Evolutionary conservation across 176 grass and related monocot species (phyloP), one percentile per base, ranked within the genome.

Genomic region (bread wheat (Triticum aestivum)): DNA sequence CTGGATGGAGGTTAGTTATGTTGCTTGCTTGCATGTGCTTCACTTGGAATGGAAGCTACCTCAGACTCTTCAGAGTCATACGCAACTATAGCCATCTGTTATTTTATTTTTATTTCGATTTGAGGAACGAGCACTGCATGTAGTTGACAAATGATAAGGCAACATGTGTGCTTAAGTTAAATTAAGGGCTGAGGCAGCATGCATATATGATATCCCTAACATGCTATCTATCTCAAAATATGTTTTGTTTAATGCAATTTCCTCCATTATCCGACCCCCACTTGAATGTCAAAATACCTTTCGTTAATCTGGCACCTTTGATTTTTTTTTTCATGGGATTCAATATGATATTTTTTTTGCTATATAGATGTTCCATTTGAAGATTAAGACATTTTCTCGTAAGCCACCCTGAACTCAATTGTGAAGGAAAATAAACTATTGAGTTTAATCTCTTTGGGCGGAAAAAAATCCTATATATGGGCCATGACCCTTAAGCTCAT

Each of bases 21-120:
- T 8, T 77, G 35, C 38, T 83, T 76, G 71, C 79, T 88, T 79
- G 49, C 74, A 21, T 72, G 81, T 63, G 29, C 75, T 65, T 89
- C 87, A 80, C 88, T 85, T 85, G 8, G 17, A 68, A 85, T 8
- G 32, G 69, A 85, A 89, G 88, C 52, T 79, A 61, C 54, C 84
- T 84, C 66, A 30, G 39, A 35, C 69, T 54, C 51, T 89, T 85
- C 69, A 26, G 61, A 77, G 15, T 61, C 86, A 69, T 76, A 14
- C 7, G 45, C 41, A 62, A 82, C 70, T 45, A 44, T 9, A 21
- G 2, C 9, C 42, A 5, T 13, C 12, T 45, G 4, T 13, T 39
- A 30, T 18, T 38, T 11, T 9, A 8, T 20, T 9, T 38, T 38
- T 38, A 38, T 18, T 61, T 47, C 12, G 4, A 42, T 62, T 47